Conservation (phyloP, 2,329 filamentous ascomycete species). For the Spiromastix sp. region DNA sequence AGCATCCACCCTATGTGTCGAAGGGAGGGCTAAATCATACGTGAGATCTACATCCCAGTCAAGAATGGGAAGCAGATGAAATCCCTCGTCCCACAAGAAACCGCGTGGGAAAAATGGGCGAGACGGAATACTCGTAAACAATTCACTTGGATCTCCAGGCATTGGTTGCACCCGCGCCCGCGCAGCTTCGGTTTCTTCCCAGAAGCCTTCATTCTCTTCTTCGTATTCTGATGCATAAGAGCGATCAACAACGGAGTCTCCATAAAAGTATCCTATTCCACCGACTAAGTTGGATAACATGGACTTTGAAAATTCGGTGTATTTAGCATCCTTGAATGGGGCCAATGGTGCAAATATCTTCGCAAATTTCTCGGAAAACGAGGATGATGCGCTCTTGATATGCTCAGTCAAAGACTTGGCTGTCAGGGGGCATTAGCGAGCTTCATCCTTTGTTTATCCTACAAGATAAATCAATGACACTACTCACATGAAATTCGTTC, state of each 20-base stretch:
- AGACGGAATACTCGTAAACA: constrained; percentile 87
- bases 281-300: constrained; percentile 92
- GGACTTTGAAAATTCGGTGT: constrained; percentile 70
- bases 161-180: constrained; percentile 57
- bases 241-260: constrained; percentile 76
- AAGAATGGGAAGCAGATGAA: constrained; percentile 80
- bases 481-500: constrained; percentile 41
- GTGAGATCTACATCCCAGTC: constrained; percentile 92
- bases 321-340: constrained; percentile 65
- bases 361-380: constrained; percentile 66
- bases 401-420: constrained; percentile 58
- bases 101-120: constrained; percentile 92
- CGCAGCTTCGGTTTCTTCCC: constrained; percentile 80
- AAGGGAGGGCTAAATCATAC: constrained; percentile 19
- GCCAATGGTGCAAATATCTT: constrained; percentile 61
- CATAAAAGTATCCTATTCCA: constrained; percentile 91
- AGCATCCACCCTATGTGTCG: constrained; percentile 1
- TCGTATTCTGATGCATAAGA: constrained; percentile 90
- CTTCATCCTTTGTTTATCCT: background rate
- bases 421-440: constrained; percentile 13
- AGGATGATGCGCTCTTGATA: constrained; percentile 54
- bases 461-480: background rate
- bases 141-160: constrained; percentile 70
- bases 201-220: constrained; percentile 90
- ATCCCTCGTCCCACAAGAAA: constrained; percentile 97